A percentile compares a stretch with the other conserved stretches of the same genome.
phyloP scores from a whole-genome alignment of 2,329 filamentous ascomycete species.

The Monosporascus cannonballus region DNA sequence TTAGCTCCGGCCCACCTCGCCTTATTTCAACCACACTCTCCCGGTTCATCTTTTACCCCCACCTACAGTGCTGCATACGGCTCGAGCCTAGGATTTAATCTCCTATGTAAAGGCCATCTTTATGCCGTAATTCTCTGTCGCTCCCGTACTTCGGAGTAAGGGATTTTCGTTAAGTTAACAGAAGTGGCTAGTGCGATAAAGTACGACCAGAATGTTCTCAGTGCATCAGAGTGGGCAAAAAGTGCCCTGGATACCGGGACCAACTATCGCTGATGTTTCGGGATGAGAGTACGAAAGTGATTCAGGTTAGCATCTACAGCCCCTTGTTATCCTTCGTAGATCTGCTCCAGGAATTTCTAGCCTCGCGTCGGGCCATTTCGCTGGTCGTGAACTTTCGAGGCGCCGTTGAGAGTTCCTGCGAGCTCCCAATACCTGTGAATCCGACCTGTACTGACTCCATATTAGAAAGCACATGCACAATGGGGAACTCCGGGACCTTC shows the following conservation, averaged over 20 bases:
- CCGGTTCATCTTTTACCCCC: neutral
- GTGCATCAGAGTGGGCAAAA: conserved; percentile 53
- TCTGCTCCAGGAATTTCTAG: too few relatives aligned
- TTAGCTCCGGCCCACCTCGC: conserved; percentile 1
- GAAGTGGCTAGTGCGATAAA: conserved; percentile 50
- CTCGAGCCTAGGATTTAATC: neutral
- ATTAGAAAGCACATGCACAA: conserved; percentile 45
- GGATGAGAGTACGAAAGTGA: conserved; percentile 58
- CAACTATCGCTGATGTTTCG: conserved; percentile 60
- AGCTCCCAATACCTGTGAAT: too few relatives aligned
- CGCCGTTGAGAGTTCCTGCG: too few relatives aligned
- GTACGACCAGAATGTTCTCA: conserved; percentile 55
- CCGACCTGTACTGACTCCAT: too few relatives aligned
- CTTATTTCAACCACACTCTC: neutral
- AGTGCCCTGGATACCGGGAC: conserved; percentile 59
- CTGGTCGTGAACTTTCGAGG: too few relatives aligned
- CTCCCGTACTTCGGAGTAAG: conserved; percentile 3
- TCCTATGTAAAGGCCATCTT: neutral
- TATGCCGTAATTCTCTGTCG: conserved; percentile 1
- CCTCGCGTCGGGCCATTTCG: too few relatives aligned
- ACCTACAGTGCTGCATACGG: conserved; percentile 1
- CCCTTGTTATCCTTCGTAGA: too few relatives aligned
- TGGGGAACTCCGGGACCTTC: conserved; percentile 34
- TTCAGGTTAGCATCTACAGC: conserved; percentile 24
- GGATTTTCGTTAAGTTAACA: conserved; percentile 11